Evolutionary conservation across 208 protist species (phyloP).

Genomic region (Polymyxa betae): DNA sequence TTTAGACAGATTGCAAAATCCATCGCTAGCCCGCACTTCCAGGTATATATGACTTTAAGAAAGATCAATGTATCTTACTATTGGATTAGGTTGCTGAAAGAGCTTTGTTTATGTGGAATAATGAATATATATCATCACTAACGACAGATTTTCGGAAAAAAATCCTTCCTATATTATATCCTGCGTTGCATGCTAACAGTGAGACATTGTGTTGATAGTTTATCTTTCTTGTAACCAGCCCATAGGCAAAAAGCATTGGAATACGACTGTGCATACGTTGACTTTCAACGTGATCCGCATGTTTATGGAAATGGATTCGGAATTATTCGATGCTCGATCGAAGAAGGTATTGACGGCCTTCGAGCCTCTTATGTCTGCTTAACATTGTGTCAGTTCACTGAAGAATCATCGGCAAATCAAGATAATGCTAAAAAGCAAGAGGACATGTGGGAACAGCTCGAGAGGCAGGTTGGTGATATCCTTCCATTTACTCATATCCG

Average conservation of each 20-base stretch:
- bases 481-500: too few species aligned
- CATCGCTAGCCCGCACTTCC: constrained; percentile 71
- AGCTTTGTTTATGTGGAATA: constrained; percentile 73
- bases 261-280: constrained; percentile 63
- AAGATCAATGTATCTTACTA: background rate
- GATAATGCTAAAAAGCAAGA: background rate
- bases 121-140: constrained; percentile 69
- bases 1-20: constrained; percentile 67
- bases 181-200: constrained; percentile 62
- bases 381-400: background rate
- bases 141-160: constrained; percentile 65
- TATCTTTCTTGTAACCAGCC: too few species aligned
- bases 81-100: constrained; percentile 70
- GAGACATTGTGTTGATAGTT: too few species aligned
- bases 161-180: constrained; percentile 60
- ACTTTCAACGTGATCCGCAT: constrained; percentile 71
- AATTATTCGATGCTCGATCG: constrained; percentile 66
- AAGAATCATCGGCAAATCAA: background rate
- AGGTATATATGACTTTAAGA: constrained; percentile 57
- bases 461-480: too few species aligned
- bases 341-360: constrained; percentile 12
- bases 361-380: background rate
- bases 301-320: constrained; percentile 71
- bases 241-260: constrained; percentile 61
- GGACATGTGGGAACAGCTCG: background rate